Conservation (phyloP, 2,329 filamentous ascomycete genomes). For the Ophiostoma himal-ulmi region DNA sequence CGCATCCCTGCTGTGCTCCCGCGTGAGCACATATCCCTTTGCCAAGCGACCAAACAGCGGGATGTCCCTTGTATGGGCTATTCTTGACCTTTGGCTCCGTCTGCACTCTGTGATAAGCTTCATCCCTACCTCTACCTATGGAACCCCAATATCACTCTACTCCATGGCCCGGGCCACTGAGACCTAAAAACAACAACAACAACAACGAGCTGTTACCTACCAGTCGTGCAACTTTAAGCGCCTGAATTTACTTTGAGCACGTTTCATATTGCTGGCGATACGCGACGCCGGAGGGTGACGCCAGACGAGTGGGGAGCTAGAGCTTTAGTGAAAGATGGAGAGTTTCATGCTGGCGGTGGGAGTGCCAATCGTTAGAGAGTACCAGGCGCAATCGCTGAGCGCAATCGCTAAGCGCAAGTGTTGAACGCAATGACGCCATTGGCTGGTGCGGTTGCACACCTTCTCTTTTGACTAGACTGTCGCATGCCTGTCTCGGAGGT, state of each 20-base stretch:
- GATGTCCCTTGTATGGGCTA: conserved; percentile 1
- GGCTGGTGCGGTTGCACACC: conserved; percentile 4
- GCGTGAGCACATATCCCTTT: conserved; percentile 11
- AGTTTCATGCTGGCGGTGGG: not conserved
- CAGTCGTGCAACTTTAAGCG: not conserved
- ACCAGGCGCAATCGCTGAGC: not conserved
- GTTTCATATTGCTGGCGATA: conserved; percentile 2
- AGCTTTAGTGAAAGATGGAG: not conserved
- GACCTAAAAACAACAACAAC: not conserved
- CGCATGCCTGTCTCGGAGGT: not conserved
- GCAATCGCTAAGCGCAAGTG: not conserved
- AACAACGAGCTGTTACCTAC: not conserved
- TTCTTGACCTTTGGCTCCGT: not conserved
- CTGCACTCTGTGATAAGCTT: not conserved
- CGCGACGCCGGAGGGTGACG: not conserved
- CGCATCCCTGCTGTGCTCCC: not conserved
- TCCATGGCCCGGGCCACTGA: not conserved
- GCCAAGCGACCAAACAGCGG: conserved; percentile 7
- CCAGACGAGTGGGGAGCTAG: not conserved
- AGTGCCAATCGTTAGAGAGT: not conserved
- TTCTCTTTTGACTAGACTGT: not conserved
- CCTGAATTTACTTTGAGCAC: conserved; percentile 5
- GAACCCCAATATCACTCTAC: not conserved
- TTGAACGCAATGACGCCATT: conserved; percentile 8
- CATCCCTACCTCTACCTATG: not conserved